These are phyloP conservation scores for Mortierella antarctica DNA, from an alignment of 192 early-diverging fungal genomes.

Conservation along the genomic window DNA sequence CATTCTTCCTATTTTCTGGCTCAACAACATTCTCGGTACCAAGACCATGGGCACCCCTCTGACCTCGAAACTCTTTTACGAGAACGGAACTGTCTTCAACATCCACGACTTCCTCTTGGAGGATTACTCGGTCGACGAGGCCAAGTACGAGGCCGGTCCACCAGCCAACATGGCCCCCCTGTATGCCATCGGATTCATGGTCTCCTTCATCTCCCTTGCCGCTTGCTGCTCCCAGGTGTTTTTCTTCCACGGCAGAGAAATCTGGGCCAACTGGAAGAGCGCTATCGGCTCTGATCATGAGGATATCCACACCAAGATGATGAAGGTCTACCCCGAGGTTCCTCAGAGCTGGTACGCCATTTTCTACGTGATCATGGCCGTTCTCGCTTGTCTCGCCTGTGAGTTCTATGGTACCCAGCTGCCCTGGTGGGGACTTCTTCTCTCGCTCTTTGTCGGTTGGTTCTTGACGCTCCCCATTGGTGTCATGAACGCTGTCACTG, in stretches of 20 bases:
- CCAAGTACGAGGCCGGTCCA: conserved; percentile 56
- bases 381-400: conserved; percentile 39
- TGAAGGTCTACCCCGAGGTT: conserved; percentile 62
- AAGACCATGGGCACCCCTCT: conserved; percentile 12
- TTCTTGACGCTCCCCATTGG: conserved; percentile 67
- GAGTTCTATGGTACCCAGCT: conserved; percentile 48
- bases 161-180: conserved; percentile 62
- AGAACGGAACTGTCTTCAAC: conserved; percentile 18
- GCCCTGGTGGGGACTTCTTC: conserved; percentile 63
- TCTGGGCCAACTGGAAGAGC: conserved; percentile 57
- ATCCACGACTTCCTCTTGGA: conserved; percentile 44
- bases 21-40: conserved; percentile 53
- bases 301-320: conserved; percentile 57
- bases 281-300: conserved; percentile 24
- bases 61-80: conserved; percentile 26
- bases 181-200: conserved; percentile 69
- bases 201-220: conserved; percentile 66
- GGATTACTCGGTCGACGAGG: conserved; percentile 65
- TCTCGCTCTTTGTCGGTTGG: conserved; percentile 53
- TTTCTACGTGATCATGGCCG: conserved; percentile 56
- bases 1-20: conserved; percentile 71
- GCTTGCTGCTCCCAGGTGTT: conserved; percentile 64
- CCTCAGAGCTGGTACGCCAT: conserved; percentile 65
- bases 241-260: conserved; percentile 71
- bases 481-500: conserved; percentile 64